These are phyloP conservation scores for Ogataea parapolymorpha DNA, from an alignment of 805 yeast genomes.

Conservation along the genomic window DNA sequence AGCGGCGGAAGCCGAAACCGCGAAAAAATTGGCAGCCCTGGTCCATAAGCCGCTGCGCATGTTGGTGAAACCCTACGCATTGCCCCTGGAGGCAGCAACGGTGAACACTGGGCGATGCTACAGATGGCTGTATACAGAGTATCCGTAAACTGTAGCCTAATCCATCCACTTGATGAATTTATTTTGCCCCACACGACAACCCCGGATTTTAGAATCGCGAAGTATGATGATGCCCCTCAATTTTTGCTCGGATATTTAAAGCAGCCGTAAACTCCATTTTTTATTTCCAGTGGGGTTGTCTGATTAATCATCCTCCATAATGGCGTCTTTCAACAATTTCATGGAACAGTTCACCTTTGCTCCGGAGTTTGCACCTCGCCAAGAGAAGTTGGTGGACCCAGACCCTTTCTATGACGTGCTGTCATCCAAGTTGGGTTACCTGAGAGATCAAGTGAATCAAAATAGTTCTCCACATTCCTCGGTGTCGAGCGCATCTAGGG, in stretches of 20 bases:
- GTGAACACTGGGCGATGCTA: neutral
- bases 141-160: constrained; percentile 3
- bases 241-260: constrained; percentile 8
- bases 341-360: constrained; percentile 6
- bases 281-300: constrained; percentile 7
- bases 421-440: constrained; percentile 16
- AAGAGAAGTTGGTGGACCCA: constrained; percentile 5
- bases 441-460: constrained; percentile 17
- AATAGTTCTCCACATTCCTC: constrained; percentile 30
- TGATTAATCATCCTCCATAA: constrained; percentile 1
- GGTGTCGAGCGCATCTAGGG: constrained; percentile 28
- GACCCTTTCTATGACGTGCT: constrained; percentile 22
- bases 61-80: constrained; percentile 1
- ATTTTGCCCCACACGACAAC: constrained; percentile 9
- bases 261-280: constrained; percentile 12
- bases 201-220: constrained; percentile 7
- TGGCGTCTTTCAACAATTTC: constrained; percentile 18
- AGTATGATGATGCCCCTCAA: constrained; percentile 8
- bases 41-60: constrained; percentile 3
- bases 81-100: neutral
- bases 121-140: constrained; percentile 4
- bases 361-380: constrained; percentile 1
- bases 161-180: neutral
- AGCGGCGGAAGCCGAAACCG: constrained; percentile 4
- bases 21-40: constrained; percentile 7